Base-by-base conservation (phyloP, 148 eudicot genomes). In the Diospyros kaki region DNA sequence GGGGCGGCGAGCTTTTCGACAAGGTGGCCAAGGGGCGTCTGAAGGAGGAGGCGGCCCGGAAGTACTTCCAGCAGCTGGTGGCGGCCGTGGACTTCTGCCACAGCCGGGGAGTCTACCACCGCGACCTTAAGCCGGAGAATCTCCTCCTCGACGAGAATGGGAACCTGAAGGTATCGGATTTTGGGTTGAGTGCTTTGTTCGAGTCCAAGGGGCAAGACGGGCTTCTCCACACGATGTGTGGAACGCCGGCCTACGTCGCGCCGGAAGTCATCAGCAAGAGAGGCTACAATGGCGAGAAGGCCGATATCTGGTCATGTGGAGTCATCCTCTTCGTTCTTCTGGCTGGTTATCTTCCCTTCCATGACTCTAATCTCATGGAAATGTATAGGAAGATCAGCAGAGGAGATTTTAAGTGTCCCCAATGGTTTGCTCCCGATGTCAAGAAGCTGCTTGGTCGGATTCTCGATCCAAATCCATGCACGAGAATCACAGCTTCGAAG, bases 291-390 rank as follows among this genome's bases (percentile, higher is more conserved):
- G 97, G 97, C 0, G 90, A 84, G 0, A 93, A 93, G 74, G 91
- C 91, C 0, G 97, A 93, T 76, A 85, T 93, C 2, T 93, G 97
- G 97, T 89, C 97, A 0, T 93, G 95, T 72, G 97, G 97, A 28
- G 93, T 87, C 4, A 84, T 93, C 11, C 79, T 93, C 0, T 93
- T 84, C 72, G 97, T 93, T 1, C 73, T 93, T 4, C 75, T 90
- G 5, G 93, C 97, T 0, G 95, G 97, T 9, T 93, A 81, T 73
- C 81, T 90, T 14, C 95, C 93, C 3, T 93, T 93, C 41, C 85
- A 86, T 46, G 87, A 93, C 58, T 45, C 83, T 3, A 87, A 91
- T 78, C 58, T 91, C 5, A 86, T 93, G 91, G 89, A 81, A 46
- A 81, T 93, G 89, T 93, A 90, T 66, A 82, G 71, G 66, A 93